These are phyloP conservation scores for Terana coerulea DNA, from an alignment of 768 basidiomycete species.

Conservation along the genomic window DNA sequence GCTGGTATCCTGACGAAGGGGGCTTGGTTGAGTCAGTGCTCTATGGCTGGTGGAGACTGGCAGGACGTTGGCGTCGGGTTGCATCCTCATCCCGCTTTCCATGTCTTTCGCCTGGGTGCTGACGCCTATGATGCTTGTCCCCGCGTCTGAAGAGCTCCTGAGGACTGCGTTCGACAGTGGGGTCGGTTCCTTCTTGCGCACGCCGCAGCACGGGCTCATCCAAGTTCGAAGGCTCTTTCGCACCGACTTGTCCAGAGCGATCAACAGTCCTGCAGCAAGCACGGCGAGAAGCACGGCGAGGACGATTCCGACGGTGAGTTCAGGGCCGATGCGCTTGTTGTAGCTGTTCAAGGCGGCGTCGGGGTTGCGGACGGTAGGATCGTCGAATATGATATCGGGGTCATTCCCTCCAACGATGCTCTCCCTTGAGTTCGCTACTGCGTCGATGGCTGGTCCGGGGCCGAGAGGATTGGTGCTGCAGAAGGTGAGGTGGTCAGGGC, in stretches of 20 bases:
- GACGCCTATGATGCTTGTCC: neutral
- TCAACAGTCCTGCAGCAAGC: constrained; percentile 24
- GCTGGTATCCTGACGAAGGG: too few species aligned
- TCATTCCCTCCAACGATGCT: neutral
- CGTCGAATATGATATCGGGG: constrained; percentile 5
- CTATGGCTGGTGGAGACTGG: too few species aligned
- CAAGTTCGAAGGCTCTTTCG: neutral
- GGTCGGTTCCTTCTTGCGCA: neutral
- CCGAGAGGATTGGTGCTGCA: constrained; percentile 13
- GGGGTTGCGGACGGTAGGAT: constrained; percentile 6
- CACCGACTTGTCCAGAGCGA: constrained; percentile 21
- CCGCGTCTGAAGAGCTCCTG: neutral
- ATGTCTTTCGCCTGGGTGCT: neutral
- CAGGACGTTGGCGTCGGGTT: neutral
- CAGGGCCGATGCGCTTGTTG: constrained; percentile 5
- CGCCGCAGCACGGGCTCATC: neutral
- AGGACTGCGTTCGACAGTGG: neutral
- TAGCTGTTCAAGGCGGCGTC: constrained; percentile 4
- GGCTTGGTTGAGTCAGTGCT: too few species aligned
- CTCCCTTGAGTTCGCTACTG: constrained; percentile 3
- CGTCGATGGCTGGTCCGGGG: constrained; percentile 17
- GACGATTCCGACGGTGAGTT: constrained; percentile 24
- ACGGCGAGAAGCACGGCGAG: constrained; percentile 25
- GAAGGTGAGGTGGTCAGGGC: constrained; percentile 9
- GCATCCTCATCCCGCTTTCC: constrained; percentile 8